Evolutionary conservation across 2,329 filamentous ascomycete species (phyloP).

Genomic region (Colletotrichum sp.): DNA sequence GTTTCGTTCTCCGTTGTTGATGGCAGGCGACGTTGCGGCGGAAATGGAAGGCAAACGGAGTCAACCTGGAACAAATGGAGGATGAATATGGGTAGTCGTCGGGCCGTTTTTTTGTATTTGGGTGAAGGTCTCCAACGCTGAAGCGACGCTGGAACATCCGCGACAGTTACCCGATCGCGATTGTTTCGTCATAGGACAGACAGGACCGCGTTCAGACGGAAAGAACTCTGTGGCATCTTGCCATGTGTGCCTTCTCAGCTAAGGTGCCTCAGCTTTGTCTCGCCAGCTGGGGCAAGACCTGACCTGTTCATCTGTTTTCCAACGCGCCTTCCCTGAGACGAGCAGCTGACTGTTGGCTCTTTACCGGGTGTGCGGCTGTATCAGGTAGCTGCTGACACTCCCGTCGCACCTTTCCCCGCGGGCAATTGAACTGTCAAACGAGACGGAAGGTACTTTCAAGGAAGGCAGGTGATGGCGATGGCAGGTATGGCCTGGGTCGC

Average conservation of each 20-base stretch:
- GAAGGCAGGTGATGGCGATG: not conserved
- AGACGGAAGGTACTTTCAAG: not conserved
- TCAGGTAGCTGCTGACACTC: not conserved
- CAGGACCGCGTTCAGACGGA: not conserved
- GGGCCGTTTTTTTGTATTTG: not conserved
- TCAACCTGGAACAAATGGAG: not conserved
- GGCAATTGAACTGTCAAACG: not conserved
- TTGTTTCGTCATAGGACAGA: not conserved
- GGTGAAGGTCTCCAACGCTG: not conserved
- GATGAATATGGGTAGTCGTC: not conserved
- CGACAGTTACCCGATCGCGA: not conserved
- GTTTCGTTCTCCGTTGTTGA: not conserved
- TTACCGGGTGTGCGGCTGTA: not conserved
- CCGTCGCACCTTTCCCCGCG: not conserved
- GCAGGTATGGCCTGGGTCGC: not conserved
- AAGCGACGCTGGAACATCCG: not conserved
- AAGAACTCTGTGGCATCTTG: not conserved
- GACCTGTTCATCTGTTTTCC: slow-evolving; percentile 2
- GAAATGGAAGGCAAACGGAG: not conserved
- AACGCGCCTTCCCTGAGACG: not conserved
- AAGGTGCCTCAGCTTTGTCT: not conserved
- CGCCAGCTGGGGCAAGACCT: not conserved
- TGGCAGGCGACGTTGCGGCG: not conserved
- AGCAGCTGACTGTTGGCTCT: not conserved
- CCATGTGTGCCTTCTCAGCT: not conserved